Conservation (phyloP, 495 filamentous ascomycete genomes). For the Penicillium crystallinum region DNA sequence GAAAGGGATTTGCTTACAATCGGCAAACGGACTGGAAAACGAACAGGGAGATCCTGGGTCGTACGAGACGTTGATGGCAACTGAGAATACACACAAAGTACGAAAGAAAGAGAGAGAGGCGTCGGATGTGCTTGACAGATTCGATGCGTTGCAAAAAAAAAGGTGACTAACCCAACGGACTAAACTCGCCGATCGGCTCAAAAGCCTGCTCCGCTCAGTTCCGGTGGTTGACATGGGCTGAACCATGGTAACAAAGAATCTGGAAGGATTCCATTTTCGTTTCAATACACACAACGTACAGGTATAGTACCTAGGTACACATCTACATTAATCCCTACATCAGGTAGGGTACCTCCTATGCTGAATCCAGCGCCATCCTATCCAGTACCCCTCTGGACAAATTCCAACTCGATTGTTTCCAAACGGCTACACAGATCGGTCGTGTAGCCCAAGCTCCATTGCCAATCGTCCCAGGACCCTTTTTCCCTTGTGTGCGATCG, state of each 20-base stretch:
- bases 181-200: background rate
- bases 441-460: slow-evolving; percentile 4
- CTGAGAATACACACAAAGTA: background rate
- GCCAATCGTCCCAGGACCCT: background rate
- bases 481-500: slow-evolving; percentile 12
- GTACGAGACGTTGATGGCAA: background rate
- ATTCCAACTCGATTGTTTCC: background rate
- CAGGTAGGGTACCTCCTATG: too few relatives aligned
- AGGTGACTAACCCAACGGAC: background rate
- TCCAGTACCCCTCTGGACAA: too few relatives aligned
- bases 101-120: background rate
- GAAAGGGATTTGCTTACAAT: slow-evolving; percentile 15
- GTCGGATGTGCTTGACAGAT: too few relatives aligned
- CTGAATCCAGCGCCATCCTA: too few relatives aligned
- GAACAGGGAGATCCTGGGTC: slow-evolving; percentile 21
- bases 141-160: too few relatives aligned
- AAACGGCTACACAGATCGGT: slow-evolving; percentile 13
- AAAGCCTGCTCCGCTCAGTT: slow-evolving; percentile 15
- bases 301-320: background rate
- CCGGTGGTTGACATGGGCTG: slow-evolving; percentile 14
- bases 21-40: slow-evolving; percentile 21
- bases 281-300: too few relatives aligned
- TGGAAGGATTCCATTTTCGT: background rate
- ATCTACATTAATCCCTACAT: too few relatives aligned
- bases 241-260: slow-evolving; percentile 4